Base-by-base conservation (phyloP, 176 grass and related monocot genomes). In the Eragrostis nindensis region DNA sequence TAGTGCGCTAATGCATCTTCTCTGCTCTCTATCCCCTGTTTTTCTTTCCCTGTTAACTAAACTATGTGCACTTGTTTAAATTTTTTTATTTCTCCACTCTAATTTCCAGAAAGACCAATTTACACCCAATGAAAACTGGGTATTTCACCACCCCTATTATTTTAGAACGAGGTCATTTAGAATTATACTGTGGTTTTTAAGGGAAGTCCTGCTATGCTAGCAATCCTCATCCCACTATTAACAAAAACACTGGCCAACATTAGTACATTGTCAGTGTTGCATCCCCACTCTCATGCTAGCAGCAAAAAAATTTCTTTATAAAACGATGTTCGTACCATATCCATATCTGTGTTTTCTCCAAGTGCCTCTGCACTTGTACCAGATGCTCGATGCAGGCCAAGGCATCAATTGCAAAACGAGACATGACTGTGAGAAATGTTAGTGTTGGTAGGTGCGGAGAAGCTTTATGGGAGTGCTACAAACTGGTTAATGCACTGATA, bases 71-170 rank as follows among this genome's bases (percentile, higher is more conserved):
- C 25, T 65, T 38, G 16, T 9, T 47, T 77, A 12, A 30, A 29
- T 45, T 44, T 9, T n/a, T 44, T 15, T 27, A 77, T 47, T 49
- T 7, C 5, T 49, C 17, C 43, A 11, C 26, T 38, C 22, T 41
- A 78, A 36, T 78, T n/a, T 78, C 49, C 26, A 36, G 44, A 65
- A 65, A 65, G 6, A 17, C 44, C 11, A 62, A 32, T 48, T 62
- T 77, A 64, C 26, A 62, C 40, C 44, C 57, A 64, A 36, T 8
- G 11, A 18, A 64, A 78, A 78, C 11, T 29, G 59, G 25, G 25
- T 62, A 62, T 62, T 62, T 62, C 5, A 27, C 59, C 11, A 3
- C 24, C 25, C 59, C 3, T 16, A 22, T 19, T 12, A 11, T 78
- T 65, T 66, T 8, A 3, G 36, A 27, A 49, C 27, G 0, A 22